Percentiles rank a stretch among this genome's conserved stretches.
Evolutionary conservation across 495 filamentous ascomycete species (phyloP).

Genomic region (Sphaerosporella brunnea): DNA sequence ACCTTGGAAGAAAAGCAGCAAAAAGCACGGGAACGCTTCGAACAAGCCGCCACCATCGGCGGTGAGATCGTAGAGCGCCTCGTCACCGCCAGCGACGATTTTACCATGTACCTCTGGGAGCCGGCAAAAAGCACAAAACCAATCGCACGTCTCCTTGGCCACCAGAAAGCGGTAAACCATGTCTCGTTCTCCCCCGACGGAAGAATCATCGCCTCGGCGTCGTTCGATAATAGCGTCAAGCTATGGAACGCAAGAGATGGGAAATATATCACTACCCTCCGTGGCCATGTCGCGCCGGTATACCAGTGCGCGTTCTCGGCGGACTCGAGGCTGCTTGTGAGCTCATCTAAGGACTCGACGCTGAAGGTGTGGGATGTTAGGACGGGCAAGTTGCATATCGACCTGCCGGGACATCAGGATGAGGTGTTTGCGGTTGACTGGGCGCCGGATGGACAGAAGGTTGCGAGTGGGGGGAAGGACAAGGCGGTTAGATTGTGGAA

Average conservation of each 20-base stretch:
- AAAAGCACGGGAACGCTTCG: slow-evolving; percentile 69
- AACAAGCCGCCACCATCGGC: slow-evolving; percentile 65
- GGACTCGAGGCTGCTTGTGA: slow-evolving; percentile 71
- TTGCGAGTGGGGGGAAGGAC: slow-evolving; percentile 83
- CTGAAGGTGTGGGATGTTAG: slow-evolving; percentile 85
- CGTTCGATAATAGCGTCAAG: slow-evolving; percentile 87
- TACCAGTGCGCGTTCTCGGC: slow-evolving; percentile 82
- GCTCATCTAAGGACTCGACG: slow-evolving; percentile 78
- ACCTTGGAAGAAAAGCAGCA: slow-evolving; percentile 50
- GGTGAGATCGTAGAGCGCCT: slow-evolving; percentile 69
- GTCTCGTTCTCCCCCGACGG: slow-evolving; percentile 87
- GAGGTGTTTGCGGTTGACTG: slow-evolving; percentile 91
- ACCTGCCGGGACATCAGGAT: slow-evolving; percentile 86
- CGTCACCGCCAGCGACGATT: slow-evolving; percentile 84
- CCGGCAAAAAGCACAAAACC: slow-evolving; percentile 65
- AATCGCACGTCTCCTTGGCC: slow-evolving; percentile 68
- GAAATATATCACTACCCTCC: slow-evolving; percentile 40
- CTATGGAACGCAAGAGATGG: slow-evolving; percentile 63
- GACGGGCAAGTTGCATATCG: slow-evolving; percentile 56
- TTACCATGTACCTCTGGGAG: slow-evolving; percentile 94
- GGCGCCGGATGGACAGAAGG: slow-evolving; percentile 68
- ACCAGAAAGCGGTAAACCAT: slow-evolving; percentile 93
- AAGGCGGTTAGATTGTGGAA: slow-evolving; percentile 35
- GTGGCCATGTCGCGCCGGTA: slow-evolving; percentile 85
- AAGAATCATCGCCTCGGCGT: slow-evolving; percentile 63